Conservation (phyloP, 208 protist species). For the Wallacemonas collosoma region DNA sequence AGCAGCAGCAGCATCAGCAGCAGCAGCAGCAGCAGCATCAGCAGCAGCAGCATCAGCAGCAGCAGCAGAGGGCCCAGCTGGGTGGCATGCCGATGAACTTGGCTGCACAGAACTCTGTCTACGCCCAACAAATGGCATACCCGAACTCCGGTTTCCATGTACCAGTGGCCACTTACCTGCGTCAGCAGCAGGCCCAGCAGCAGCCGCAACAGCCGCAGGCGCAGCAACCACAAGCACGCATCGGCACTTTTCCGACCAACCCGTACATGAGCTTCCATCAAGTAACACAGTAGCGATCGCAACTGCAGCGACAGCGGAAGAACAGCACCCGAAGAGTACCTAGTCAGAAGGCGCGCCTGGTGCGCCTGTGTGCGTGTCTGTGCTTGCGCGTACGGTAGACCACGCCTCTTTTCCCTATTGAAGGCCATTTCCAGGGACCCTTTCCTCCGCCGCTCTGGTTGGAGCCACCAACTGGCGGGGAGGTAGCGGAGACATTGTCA, state of each 20-base stretch:
- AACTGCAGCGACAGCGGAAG: constrained; percentile 39
- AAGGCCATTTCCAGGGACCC: too few relatives aligned
- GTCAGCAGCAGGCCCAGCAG: constrained; percentile 24
- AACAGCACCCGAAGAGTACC: not conserved
- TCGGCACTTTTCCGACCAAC: constrained; percentile 42
- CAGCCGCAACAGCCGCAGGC: constrained; percentile 19
- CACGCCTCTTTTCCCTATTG: not conserved
- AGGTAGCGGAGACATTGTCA: not conserved
- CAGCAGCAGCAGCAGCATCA: constrained; percentile 7
- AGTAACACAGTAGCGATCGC: constrained; percentile 36
- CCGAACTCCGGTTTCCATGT: constrained; percentile 1
- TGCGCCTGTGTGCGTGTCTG: not conserved
- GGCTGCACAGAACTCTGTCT: not conserved
- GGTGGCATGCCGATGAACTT: constrained; percentile 8
- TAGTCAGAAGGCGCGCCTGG: not conserved
- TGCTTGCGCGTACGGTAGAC: not conserved
- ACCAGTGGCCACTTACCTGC: constrained; percentile 2
- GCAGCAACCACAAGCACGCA: constrained; percentile 16
- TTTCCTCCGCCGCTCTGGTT: too few relatives aligned
- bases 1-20: constrained; percentile 11
- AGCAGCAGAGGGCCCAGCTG: constrained; percentile 1
- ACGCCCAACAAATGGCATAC: constrained; percentile 11
- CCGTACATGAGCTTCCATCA: constrained; percentile 56
- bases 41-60: constrained; percentile 12
- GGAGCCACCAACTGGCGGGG: too few relatives aligned